phyloP scores from a whole-genome alignment of 2,329 filamentous ascomycete genomes.

The Seiridium unicorne region DNA sequence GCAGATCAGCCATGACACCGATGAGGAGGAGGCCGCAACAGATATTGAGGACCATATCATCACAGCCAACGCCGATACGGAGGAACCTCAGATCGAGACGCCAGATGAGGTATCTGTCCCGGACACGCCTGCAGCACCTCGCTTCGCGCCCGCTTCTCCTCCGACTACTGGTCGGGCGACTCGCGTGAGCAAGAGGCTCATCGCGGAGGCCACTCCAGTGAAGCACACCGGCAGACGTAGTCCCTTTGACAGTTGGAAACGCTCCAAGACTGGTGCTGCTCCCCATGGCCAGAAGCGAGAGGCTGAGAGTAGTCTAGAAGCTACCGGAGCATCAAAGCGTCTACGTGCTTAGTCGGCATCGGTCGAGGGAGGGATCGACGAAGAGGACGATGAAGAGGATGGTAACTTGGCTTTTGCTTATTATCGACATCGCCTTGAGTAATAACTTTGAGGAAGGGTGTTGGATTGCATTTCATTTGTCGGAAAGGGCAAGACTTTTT shows the following conservation, averaged over 20 bases:
- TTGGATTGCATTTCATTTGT: no score
- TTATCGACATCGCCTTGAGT: not conserved
- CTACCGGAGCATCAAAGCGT: constrained; percentile 27
- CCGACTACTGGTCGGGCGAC: constrained; percentile 62
- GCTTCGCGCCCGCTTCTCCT: constrained; percentile 58
- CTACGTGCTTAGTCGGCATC: constrained; percentile 26
- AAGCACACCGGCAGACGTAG: constrained; percentile 42
- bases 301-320: constrained; percentile 33
- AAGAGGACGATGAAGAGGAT: no score
- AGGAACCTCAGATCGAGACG: constrained; percentile 25
- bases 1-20: constrained; percentile 37
- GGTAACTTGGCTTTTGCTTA: not conserved
- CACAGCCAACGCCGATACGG: constrained; percentile 23
- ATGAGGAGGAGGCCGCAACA: constrained; percentile 60
- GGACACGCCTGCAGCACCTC: constrained; percentile 53
- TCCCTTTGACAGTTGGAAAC: constrained; percentile 68
- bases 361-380: not conserved
- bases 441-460: not conserved
- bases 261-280: constrained; percentile 53
- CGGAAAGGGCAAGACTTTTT: not conserved
- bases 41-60: constrained; percentile 53
- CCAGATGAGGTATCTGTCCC: constrained; percentile 35
- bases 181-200: constrained; percentile 52
- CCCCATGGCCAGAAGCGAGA: constrained; percentile 42
- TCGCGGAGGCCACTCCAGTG: constrained; percentile 38